Evolutionary conservation across 495 filamentous ascomycete species (phyloP).

Genomic region (Hypoxylon lenormandii): DNA sequence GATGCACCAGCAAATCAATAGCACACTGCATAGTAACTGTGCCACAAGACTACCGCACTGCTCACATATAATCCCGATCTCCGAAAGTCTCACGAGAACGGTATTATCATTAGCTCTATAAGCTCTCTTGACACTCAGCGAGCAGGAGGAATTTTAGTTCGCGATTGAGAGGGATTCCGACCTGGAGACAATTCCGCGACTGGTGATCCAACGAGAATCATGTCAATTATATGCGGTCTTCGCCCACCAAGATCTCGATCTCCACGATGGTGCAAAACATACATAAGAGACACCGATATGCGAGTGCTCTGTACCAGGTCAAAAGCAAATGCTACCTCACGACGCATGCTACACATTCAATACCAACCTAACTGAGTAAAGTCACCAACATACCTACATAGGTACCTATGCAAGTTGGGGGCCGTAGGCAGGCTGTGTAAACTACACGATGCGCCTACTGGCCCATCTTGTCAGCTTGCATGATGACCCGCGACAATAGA

Average conservation of each 20-base stretch:
- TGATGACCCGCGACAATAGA: constrained; percentile 21
- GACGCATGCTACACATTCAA: constrained; percentile 9
- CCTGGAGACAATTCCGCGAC: too few relatives aligned
- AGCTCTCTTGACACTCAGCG: too few relatives aligned
- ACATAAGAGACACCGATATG: background rate
- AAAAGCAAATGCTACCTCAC: constrained; percentile 12
- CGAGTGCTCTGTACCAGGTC: background rate
- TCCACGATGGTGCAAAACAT: constrained; percentile 13
- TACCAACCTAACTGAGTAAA: constrained; percentile 14
- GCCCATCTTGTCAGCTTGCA: constrained; percentile 25
- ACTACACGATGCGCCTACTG: constrained; percentile 12
- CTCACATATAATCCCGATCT: too few relatives aligned
- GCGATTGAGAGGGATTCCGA: too few relatives aligned
- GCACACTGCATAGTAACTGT: too few relatives aligned
- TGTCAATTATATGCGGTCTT: background rate
- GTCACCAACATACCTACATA: constrained; percentile 6
- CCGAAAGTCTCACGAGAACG: too few relatives aligned
- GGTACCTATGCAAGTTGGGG: constrained; percentile 43
- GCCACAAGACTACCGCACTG: too few relatives aligned
- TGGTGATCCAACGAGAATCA: background rate
- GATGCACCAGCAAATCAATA: too few relatives aligned
- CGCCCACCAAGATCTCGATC: background rate
- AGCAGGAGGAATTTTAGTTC: too few relatives aligned
- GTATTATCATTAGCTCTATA: too few relatives aligned
- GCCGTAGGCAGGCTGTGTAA: constrained; percentile 26